phyloP scores from a whole-genome alignment of 768 basidiomycete species.

The Cyclocybe cylindracea region DNA sequence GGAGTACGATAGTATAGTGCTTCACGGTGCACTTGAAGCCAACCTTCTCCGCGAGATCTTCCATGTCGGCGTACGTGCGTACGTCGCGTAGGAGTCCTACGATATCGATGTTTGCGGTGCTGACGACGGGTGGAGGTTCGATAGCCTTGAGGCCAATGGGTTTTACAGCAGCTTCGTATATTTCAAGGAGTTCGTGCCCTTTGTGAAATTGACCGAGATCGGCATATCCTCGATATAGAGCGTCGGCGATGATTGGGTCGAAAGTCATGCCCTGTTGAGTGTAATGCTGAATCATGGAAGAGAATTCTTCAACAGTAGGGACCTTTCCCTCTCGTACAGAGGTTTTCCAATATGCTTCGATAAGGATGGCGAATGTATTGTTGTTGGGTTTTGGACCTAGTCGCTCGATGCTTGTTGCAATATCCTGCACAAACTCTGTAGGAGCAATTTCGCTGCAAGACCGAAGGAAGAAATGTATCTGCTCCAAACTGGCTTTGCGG shows the following conservation, averaged over 20 bases:
- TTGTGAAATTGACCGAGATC: constrained; percentile 34
- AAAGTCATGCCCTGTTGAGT: constrained; percentile 42
- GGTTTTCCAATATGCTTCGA: constrained; percentile 40
- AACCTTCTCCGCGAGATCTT: constrained; percentile 40
- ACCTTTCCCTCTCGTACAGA: constrained; percentile 25
- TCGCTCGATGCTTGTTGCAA: constrained; percentile 35
- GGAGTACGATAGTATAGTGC: constrained; percentile 59
- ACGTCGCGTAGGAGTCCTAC: constrained; percentile 39
- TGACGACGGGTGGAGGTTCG: too few relatives aligned
- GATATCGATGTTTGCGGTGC: neutral
- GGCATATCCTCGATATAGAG: constrained; percentile 45
- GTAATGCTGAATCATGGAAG: constrained; percentile 48
- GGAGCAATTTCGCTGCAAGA: constrained; percentile 30
- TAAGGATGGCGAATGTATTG: constrained; percentile 49
- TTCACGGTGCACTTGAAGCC: constrained; percentile 37
- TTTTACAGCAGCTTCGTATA: constrained; percentile 30
- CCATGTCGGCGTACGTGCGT: constrained; percentile 40
- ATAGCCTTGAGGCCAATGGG: neutral
- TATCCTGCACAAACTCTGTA: constrained; percentile 34
- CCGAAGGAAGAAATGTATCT: constrained; percentile 57
- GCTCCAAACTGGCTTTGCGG: constrained; percentile 46
- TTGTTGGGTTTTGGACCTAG: constrained; percentile 44
- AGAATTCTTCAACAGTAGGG: constrained; percentile 35
- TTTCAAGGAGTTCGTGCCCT: constrained; percentile 37
- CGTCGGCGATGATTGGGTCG: constrained; percentile 39